Evolutionary conservation across 176 grass and related monocot species (phyloP).

Genomic region (Melocanna baccifera): DNA sequence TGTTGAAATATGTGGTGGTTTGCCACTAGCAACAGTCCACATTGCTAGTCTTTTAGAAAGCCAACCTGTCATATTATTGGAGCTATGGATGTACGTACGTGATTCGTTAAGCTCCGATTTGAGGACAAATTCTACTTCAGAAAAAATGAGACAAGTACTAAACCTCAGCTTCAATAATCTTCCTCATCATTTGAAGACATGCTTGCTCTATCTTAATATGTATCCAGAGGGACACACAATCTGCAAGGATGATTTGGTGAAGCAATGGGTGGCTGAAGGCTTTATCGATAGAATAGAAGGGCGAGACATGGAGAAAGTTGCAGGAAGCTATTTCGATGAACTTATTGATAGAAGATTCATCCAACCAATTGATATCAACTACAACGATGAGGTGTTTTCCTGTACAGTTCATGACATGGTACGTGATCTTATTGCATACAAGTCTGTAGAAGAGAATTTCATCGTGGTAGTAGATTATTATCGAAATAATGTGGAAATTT

Average conservation of each 20-base stretch:
- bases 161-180: not conserved
- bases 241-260: not conserved
- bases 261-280: not conserved
- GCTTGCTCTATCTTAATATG: not conserved
- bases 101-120: not conserved
- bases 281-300: not conserved
- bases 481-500: not conserved
- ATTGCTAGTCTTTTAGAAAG: not conserved
- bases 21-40: not conserved
- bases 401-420: not conserved
- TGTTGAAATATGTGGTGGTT: not conserved
- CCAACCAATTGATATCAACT: not conserved
- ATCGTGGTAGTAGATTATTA: not conserved
- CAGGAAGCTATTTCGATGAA: not conserved
- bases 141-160: not conserved
- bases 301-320: not conserved
- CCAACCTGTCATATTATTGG: not conserved
- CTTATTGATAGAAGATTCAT: not conserved
- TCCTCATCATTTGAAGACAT: not conserved
- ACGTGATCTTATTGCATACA: not conserved
- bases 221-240: not conserved
- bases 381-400: not conserved
- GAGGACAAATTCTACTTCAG: not conserved
- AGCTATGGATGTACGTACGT: not conserved
- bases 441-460: not conserved